These are phyloP conservation scores for Boletus fagicola DNA, from an alignment of 768 basidiomycete species.

Conservation along the genomic window DNA sequence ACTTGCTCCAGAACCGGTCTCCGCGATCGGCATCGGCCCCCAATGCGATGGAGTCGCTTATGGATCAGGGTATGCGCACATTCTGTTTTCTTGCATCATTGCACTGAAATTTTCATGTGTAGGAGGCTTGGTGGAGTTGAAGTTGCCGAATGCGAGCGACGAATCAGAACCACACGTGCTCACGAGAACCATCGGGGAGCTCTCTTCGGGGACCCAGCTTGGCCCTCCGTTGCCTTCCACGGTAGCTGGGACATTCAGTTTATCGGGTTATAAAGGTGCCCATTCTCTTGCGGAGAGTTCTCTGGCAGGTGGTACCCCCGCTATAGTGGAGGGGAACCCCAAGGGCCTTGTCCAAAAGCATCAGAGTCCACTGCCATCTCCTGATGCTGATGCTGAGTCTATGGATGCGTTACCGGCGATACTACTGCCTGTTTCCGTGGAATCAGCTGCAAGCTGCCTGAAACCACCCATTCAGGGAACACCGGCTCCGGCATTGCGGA, in stretches of 20 bases:
- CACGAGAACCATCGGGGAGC: slow-evolving; percentile 44
- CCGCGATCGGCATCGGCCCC: slow-evolving; percentile 4
- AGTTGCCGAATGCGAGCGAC: slow-evolving; percentile 40
- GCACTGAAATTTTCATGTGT: neutral
- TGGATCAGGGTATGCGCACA: slow-evolving; percentile 54
- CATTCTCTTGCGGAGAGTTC: neutral
- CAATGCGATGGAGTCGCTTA: slow-evolving; percentile 60
- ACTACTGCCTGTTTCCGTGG: slow-evolving; percentile 1
- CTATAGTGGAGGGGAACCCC: slow-evolving; percentile 4
- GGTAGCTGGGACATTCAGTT: neutral
- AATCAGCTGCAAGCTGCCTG: slow-evolving; percentile 8
- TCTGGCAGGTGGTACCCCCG: slow-evolving; percentile 1
- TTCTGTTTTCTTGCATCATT: neutral
- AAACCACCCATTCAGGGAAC: slow-evolving; percentile 16
- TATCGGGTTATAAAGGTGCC: neutral
- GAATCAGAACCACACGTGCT: slow-evolving; percentile 33
- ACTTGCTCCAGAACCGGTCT: slow-evolving; percentile 21
- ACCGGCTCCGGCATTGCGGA: slow-evolving; percentile 10
- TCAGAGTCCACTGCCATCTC: neutral
- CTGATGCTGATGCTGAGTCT: slow-evolving; percentile 7
- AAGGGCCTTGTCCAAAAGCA: neutral
- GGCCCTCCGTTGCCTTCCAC: slow-evolving; percentile 20
- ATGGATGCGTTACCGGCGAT: neutral
- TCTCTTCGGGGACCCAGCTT: slow-evolving; percentile 38
- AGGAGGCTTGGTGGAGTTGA: slow-evolving; percentile 61